Evolutionary conservation across 139 green algal genomes (phyloP).

Genomic region (Yamagishiella unicocca): DNA sequence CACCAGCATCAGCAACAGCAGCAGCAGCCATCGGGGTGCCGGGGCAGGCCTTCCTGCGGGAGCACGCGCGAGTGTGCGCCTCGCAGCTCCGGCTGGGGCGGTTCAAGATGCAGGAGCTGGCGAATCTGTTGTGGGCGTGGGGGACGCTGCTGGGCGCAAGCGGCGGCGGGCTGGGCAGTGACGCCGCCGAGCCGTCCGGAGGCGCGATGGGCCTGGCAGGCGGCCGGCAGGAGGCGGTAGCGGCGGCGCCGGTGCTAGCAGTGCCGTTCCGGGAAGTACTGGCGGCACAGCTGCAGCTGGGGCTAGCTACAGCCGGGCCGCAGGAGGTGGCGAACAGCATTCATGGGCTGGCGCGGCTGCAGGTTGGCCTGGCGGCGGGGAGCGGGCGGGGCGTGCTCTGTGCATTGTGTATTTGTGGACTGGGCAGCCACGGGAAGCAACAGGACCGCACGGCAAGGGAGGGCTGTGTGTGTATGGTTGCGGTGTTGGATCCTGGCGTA

Average conservation of each 20-base stretch:
- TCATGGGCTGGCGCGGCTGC: constrained; percentile 31
- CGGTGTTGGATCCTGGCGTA: too few species aligned
- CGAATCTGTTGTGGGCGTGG: constrained; percentile 39
- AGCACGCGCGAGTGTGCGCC: constrained; percentile 15
- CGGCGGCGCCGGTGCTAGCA: neutral
- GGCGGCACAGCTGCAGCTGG: constrained; percentile 22
- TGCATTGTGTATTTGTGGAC: too few species aligned
- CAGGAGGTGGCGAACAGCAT: constrained; percentile 52
- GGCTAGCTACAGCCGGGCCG: neutral
- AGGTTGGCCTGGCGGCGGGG: constrained; percentile 25
- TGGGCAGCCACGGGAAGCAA: too few species aligned
- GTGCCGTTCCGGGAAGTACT: constrained; percentile 24
- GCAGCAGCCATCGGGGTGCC: neutral
- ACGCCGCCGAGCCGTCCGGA: neutral
- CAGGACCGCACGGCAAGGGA: too few species aligned
- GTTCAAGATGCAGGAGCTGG: constrained; percentile 36
- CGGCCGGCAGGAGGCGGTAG: neutral
- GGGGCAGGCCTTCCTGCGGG: neutral
- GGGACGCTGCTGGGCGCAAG: neutral
- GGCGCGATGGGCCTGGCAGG: neutral
- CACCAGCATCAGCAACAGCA: neutral
- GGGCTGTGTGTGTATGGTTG: too few species aligned
- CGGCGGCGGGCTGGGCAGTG: neutral
- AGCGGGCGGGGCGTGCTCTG: too few species aligned
- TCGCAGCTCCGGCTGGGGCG: neutral